phyloP scores from a whole-genome alignment of 495 filamentous ascomycete species.

The Rhypophila decipiens region DNA sequence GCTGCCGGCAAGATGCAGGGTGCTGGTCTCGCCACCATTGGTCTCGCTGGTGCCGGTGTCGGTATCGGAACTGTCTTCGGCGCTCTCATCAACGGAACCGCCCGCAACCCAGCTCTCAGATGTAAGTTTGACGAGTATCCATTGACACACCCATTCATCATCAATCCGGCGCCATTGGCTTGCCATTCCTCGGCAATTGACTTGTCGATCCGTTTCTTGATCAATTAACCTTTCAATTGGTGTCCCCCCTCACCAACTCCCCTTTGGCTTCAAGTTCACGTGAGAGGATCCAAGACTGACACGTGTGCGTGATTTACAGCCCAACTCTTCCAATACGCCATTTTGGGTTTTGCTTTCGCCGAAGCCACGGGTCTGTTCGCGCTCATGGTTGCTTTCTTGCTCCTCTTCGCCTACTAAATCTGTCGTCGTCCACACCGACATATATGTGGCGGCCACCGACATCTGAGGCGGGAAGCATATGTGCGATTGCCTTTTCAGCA shows the following conservation, averaged over 20 bases:
- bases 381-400: constrained; percentile 37
- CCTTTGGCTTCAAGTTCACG: no score
- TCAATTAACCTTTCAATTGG: no score
- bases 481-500: no score
- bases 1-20: constrained; percentile 32
- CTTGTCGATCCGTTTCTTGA: background rate
- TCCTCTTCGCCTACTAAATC: constrained; percentile 33
- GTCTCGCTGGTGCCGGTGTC: constrained; percentile 34
- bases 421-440: no score
- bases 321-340: constrained; percentile 34
- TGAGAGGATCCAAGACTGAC: no score
- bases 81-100: constrained; percentile 32
- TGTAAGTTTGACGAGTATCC: constrained; percentile 12
- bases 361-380: constrained; percentile 38
- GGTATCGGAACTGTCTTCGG: constrained; percentile 36
- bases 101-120: constrained; percentile 32
- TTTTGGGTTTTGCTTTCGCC: constrained; percentile 34
- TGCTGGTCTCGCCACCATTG: constrained; percentile 33
- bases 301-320: no score
- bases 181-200: background rate
- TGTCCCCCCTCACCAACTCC: no score
- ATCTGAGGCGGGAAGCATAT: background rate
- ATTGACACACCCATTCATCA: background rate
- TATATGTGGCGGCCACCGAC: no score
- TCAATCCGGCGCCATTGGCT: no score